A percentile compares a stretch with the other conserved stretches of the same genome.
These are phyloP conservation scores for Tetrapisispora arboricola DNA, from an alignment of 805 yeast species.

Conservation along the genomic window DNA sequence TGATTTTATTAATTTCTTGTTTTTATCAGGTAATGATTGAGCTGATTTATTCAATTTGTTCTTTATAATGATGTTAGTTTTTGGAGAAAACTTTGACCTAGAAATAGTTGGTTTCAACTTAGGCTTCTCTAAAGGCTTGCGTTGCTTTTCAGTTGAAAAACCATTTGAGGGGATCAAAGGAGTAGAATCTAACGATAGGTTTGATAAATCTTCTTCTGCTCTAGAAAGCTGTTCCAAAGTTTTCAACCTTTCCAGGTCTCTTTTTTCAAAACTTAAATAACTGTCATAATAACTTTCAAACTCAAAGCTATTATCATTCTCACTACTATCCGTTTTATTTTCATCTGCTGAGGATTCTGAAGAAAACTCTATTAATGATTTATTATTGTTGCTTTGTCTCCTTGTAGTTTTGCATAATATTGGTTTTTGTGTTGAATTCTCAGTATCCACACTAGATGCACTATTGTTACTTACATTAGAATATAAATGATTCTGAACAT, in stretches of 20 bases:
- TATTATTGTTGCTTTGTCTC: background rate
- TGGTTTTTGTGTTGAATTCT: background rate
- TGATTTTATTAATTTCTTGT: background rate
- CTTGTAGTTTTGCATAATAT: background rate
- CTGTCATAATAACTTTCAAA: conserved; percentile 17
- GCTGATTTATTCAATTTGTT: conserved; percentile 14
- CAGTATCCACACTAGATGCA: background rate
- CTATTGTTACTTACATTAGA: conserved; percentile 1
- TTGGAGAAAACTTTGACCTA: background rate
- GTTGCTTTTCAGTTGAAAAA: background rate
- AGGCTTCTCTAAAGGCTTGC: background rate
- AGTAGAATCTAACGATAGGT: conserved; percentile 1
- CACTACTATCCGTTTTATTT: background rate
- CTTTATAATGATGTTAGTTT: background rate
- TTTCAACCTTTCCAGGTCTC: conserved; percentile 10
- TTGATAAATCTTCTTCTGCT: background rate
- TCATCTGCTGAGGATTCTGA: conserved; percentile 2
- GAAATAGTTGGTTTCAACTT: background rate
- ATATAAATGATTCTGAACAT: conserved; percentile 1
- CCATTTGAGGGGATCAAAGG: conserved; percentile 2
- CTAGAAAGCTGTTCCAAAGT: conserved; percentile 11
- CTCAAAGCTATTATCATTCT: conserved; percentile 9
- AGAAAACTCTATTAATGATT: background rate
- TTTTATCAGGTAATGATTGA: conserved; percentile 9
- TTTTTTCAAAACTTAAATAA: conserved; percentile 12